Evolutionary conservation across 2,329 filamentous ascomycete species (phyloP).

Genomic region (Mycogone perniciosa): DNA sequence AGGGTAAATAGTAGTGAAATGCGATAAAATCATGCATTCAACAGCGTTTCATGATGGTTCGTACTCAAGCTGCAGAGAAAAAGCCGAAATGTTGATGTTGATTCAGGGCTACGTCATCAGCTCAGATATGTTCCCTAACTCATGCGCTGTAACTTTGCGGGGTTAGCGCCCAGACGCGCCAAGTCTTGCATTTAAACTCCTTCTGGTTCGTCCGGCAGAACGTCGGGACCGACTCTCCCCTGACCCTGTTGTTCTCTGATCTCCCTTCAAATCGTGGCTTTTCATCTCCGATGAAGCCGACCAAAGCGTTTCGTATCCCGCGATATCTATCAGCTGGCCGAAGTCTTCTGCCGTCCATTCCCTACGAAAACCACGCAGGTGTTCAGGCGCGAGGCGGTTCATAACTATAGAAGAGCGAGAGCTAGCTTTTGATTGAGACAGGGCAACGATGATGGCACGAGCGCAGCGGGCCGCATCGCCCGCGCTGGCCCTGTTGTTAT

Average conservation of each 20-base stretch:
- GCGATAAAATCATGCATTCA: no score
- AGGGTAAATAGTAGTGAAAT: no score
- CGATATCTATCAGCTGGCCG: conserved; percentile 1
- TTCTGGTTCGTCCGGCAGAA: conserved; percentile 10
- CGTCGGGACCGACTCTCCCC: conserved; percentile 5
- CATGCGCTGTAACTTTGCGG: neutral
- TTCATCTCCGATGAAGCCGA: conserved; percentile 13
- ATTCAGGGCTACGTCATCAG: no score
- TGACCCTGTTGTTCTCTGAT: neutral
- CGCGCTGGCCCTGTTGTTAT: conserved; percentile 15
- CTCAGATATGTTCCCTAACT: no score
- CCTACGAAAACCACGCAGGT: neutral
- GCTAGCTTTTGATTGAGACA: neutral
- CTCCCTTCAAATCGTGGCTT: conserved; percentile 5
- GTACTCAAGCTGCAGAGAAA: no score
- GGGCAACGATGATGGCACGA: conserved; percentile 5
- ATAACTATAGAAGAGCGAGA: neutral
- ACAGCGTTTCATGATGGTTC: no score
- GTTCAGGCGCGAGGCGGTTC: neutral
- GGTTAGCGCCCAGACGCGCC: neutral
- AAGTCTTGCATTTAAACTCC: neutral
- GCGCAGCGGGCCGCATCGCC: conserved; percentile 14
- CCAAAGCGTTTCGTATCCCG: conserved; percentile 3
- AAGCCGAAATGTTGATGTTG: no score
- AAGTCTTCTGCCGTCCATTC: conserved; percentile 6